Evolutionary conservation across 2,329 filamentous ascomycete genomes (phyloP), one percentile per base, ranked within the genome.

Genomic region (Setomelanomma holmii): DNA sequence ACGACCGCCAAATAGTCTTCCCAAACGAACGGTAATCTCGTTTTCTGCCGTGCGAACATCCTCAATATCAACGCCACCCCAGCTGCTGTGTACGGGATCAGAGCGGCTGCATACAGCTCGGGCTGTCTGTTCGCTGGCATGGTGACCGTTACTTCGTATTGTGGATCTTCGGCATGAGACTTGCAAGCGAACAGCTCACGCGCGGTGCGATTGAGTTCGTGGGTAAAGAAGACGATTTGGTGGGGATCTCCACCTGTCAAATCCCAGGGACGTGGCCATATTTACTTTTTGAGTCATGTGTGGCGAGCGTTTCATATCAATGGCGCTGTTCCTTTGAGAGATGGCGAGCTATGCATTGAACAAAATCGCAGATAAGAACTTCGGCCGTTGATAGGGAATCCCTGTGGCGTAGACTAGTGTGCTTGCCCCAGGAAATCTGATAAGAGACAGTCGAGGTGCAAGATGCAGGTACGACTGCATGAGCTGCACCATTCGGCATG

Each of bases 1-100:
- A 65, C 39, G 2, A 62, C 53, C 11, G 63, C 57, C 23, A 64
- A 17, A 40, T 58, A 61, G 44, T 66, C 63, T 27, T 64, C 63
- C 63, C 63, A 66, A 11, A 58, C 47, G 39, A 66, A 49, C n/a
- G 40, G 21, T 10, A 51, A 46, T 40, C 51, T 58, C 17, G 51
- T 58, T 17, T 56, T 55, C 4, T 47, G 53, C 7, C 58, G 48
- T n/a, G 58, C 53, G 17, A 60, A 39, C 55, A 61, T 56, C 17
- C 61, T 48, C 45, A 56, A 42, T 23, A 56, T 49, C 17, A 66
- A 40, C 30, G 58, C 61, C 22, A 51, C 40, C n/a, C 60, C 55
- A 16, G 62, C 63, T 19, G 55, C 61, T 12, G 56, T 51, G 33
- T 64, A 66, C 8, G 63, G 51, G 43, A 56, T 43, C 14, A 66